Evolutionary conservation across 257 asterid species (phyloP).

Genomic region (Asclepias syriaca): DNA sequence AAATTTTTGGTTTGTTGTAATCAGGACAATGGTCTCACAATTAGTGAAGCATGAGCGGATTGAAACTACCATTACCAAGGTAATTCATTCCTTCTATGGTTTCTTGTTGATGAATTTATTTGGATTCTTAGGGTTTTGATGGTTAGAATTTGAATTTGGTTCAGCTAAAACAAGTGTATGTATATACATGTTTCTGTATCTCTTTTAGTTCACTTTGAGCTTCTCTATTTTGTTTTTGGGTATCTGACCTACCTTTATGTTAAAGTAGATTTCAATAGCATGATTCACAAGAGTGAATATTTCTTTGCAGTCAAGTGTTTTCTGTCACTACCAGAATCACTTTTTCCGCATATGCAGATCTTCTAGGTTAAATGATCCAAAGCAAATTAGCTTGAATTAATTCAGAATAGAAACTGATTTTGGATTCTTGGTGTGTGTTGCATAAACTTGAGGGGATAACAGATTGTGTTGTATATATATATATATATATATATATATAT

Average conservation of each 20-base stretch:
- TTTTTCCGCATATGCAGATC: too few species aligned
- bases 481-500: background rate
- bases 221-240: background rate
- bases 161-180: background rate
- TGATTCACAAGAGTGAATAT: too few species aligned
- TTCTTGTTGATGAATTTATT: background rate
- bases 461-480: background rate
- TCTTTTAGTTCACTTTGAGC: background rate
- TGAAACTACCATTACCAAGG: slow-evolving; percentile 93
- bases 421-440: background rate
- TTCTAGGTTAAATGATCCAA: background rate
- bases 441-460: background rate
- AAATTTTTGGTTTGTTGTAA: background rate
- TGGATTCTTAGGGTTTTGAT: background rate
- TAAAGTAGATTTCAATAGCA: background rate
- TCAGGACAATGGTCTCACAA: slow-evolving; percentile 94
- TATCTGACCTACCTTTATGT: background rate
- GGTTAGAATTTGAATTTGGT: slow-evolving; percentile 14
- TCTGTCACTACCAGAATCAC: too few species aligned
- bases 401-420: background rate
- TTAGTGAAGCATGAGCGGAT: slow-evolving; percentile 89
- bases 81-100: slow-evolving; percentile 6
- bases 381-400: background rate
- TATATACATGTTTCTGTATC: background rate
- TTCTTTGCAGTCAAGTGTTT: background rate